These are phyloP conservation scores for Fibroporia radiculosa DNA, from an alignment of 768 basidiomycete genomes.

Conservation along the genomic window DNA sequence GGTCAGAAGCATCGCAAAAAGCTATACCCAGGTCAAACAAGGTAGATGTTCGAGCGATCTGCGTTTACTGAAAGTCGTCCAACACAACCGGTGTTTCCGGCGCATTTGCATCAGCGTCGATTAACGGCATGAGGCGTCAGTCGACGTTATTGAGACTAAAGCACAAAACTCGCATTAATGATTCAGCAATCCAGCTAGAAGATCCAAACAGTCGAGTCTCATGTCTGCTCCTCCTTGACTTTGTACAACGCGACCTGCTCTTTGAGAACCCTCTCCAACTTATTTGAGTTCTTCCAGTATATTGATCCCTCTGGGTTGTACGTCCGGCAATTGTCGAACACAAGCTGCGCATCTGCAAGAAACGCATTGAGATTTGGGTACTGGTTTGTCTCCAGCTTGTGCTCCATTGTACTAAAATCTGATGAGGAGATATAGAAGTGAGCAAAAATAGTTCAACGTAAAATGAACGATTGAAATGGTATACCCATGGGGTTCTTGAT, in stretches of 20 bases:
- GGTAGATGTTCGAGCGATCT: no score
- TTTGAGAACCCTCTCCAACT: slow-evolving; percentile 72
- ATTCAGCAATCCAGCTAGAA: no score
- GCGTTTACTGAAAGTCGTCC: no score
- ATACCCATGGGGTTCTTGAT: slow-evolving; percentile 90
- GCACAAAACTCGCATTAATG: no score
- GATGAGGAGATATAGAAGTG: neutral
- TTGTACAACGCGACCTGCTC: slow-evolving; percentile 27
- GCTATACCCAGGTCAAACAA: no score
- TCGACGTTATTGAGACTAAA: no score
- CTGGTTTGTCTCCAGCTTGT: slow-evolving; percentile 84
- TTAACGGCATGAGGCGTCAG: no score
- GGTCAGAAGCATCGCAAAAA: no score
- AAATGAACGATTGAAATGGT: slow-evolving; percentile 14
- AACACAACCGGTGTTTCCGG: no score
- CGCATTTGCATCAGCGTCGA: no score
- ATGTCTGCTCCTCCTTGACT: slow-evolving; percentile 21
- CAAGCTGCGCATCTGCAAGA: slow-evolving; percentile 68
- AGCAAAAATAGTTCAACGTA: neutral
- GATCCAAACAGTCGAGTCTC: no score
- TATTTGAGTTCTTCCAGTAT: slow-evolving; percentile 80
- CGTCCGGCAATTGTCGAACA: slow-evolving; percentile 82
- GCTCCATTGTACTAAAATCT: slow-evolving; percentile 86
- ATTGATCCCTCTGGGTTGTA: slow-evolving; percentile 81
- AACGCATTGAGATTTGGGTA: slow-evolving; percentile 73